These are phyloP conservation scores for Rhododendron molle DNA, from an alignment of 148 eudicot species.

Conservation along the genomic window DNA sequence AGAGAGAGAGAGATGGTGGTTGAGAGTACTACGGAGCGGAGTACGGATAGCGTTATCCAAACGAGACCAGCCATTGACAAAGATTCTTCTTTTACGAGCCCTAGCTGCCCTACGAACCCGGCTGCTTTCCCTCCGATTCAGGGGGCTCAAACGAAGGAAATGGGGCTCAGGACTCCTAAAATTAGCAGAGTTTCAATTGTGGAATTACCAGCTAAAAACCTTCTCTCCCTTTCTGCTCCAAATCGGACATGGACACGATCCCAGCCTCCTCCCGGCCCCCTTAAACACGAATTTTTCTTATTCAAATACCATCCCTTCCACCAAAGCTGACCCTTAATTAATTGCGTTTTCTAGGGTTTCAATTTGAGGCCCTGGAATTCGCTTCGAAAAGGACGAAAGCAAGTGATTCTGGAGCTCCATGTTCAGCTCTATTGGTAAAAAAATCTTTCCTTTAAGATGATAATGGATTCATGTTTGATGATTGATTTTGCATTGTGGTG, in stretches of 20 bases:
- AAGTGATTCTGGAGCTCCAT: conserved; percentile 7
- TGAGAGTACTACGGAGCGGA: neutral
- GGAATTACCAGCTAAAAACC: neutral
- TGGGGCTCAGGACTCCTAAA: neutral
- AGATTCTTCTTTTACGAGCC: neutral
- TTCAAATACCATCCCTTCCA: neutral
- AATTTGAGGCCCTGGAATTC: conserved; percentile 3
- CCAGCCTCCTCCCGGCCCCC: conserved; percentile 16
- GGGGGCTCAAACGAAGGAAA: neutral
- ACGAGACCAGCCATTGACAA: neutral
- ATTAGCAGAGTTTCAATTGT: conserved; percentile 2
- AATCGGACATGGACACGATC: conserved; percentile 14
- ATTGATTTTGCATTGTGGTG: neutral
- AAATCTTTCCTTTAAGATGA: neutral
- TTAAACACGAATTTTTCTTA: neutral
- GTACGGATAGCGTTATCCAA: neutral
- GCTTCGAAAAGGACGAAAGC: neutral
- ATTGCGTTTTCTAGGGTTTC: conserved; percentile 13
- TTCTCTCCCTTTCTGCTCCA: neutral
- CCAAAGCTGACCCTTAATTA: neutral
- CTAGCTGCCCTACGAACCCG: conserved; percentile 4
- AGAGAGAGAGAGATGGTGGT: neutral
- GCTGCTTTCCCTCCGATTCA: conserved; percentile 20
- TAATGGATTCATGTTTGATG: neutral
- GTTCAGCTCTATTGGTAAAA: conserved; percentile 13